Evolutionary conservation across 2,329 filamentous ascomycete species (phyloP), one percentile per base, ranked within the genome.

Genomic region (Beauveria caledonica): DNA sequence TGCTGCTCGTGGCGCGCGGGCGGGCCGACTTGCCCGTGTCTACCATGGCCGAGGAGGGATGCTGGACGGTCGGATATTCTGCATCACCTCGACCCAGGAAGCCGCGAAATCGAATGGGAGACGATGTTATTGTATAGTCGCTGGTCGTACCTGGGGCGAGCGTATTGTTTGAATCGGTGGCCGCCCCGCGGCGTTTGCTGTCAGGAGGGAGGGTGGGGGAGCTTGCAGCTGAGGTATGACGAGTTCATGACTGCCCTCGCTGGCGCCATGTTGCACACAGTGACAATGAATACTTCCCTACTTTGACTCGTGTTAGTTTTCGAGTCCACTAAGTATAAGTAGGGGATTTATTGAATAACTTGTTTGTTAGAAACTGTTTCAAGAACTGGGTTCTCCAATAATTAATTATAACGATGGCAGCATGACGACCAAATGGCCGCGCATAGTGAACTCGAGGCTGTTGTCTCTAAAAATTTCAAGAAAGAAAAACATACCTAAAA

Each of bases 11-110:
- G n/a, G 44, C 45, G 51, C 44, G 52, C 42, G 51, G 27, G 36
- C 52, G 58, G 23, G 51, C 29, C 27, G 51, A 36, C 58, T 60
- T 60, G 51, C 25, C 58, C 58, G 36, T 33, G 52, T 60, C 58
- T 50, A 25, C 52, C 58, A 60, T 60, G 40, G 25, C 52, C 44
- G 50, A n/a, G 39, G 40, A 23, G 17, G 23, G 19, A 19, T 25
- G n/a, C 15, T n/a, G 21, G n/a, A 15, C 33, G 13, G 15, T 60
- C 42, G 48, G 50, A 17, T 48, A 45, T 39, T 49, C 49, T 36
- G 58, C 58, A 60, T 60, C 50, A 23, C 58, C 42, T 36, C 42
- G 40, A 33, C 25, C 29, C 15, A 25, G 33, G 5, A 27, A 25
- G 40, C 27, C 54, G 44, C 23, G 44, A 36, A 49, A 49, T 57